Conservation (phyloP, 129 eudicot genomes). For the Lonicera japonica region DNA sequence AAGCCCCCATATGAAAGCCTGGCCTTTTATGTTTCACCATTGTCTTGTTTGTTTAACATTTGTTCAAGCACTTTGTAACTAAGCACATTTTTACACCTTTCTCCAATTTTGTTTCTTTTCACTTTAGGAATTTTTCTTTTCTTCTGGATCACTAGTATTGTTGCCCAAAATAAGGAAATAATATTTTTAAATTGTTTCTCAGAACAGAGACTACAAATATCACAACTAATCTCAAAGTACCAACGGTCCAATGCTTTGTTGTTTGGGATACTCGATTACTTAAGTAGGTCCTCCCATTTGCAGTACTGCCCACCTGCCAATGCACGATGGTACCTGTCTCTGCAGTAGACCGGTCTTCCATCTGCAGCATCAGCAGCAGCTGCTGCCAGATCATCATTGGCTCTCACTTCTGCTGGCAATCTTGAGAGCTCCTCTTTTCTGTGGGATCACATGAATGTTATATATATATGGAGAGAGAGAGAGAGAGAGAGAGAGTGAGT, state of each 20-base stretch:
- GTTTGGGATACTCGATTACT: conserved; percentile 19
- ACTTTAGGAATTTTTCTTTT: not conserved
- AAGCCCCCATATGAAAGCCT: conserved; percentile 1
- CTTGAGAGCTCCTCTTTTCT: conserved; percentile 86
- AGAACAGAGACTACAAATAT: conserved; percentile 13
- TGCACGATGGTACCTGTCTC: conserved; percentile 94
- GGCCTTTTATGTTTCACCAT: conserved; percentile 12
- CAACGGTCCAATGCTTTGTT: not conserved
- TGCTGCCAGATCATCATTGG: conserved; percentile 83
- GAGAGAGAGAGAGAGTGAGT: not conserved
- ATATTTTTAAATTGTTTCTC: conserved; percentile 9
- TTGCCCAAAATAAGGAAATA: conserved; percentile 18
- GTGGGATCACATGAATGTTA: not conserved
- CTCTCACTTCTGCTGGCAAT: conserved; percentile 65
- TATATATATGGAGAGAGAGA: not conserved
- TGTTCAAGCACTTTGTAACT: conserved; percentile 5
- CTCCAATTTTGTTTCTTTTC: conserved; percentile 13
- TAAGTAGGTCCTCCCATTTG: conserved; percentile 90
- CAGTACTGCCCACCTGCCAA: conserved; percentile 98
- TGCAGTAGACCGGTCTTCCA: conserved; percentile 96
- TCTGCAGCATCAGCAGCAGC: conserved; percentile 99
- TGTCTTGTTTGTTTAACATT: conserved; percentile 1
- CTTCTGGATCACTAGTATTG: conserved; percentile 8
- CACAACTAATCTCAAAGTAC: not conserved
- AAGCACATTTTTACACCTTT: conserved; percentile 11